phyloP scores from a whole-genome alignment of 1,139 yeast species.

The Saccharomyces hybrid region DNA sequence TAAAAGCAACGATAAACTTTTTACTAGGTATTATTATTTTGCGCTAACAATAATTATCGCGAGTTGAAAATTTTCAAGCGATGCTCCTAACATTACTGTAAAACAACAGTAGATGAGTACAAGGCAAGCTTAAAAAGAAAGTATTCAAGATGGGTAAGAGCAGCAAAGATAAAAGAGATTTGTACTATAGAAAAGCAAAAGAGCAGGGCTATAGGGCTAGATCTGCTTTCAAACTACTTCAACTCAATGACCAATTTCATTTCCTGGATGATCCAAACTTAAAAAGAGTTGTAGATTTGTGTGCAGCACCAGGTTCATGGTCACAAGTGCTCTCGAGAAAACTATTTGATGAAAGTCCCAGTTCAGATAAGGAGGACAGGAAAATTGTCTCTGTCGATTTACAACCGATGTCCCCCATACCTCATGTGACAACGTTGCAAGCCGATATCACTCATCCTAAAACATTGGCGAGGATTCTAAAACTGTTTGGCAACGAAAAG shows the following conservation, averaged over 20 bases:
- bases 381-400: slow-evolving; percentile 90
- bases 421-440: slow-evolving; percentile 79
- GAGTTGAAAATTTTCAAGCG: neutral
- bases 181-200: slow-evolving; percentile 85
- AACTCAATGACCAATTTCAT: slow-evolving; percentile 81
- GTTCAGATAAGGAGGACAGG: slow-evolving; percentile 36
- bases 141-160: slow-evolving; percentile 70
- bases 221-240: slow-evolving; percentile 87
- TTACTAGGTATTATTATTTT: neutral
- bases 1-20: neutral
- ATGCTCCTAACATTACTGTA: neutral
- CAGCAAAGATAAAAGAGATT: slow-evolving; percentile 89
- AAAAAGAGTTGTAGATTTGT: slow-evolving; percentile 81
- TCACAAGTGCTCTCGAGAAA: slow-evolving; percentile 85
- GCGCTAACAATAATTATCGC: neutral
- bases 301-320: slow-evolving; percentile 99
- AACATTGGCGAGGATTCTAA: slow-evolving; percentile 67
- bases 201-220: slow-evolving; percentile 98
- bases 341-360: slow-evolving; percentile 37
- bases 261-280: slow-evolving; percentile 56
- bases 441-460: slow-evolving; percentile 97
- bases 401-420: slow-evolving; percentile 95
- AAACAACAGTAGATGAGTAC: neutral
- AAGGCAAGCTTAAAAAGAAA: neutral
- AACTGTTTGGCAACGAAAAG: slow-evolving; percentile 78